Percentiles rank a stretch among this genome's conserved stretches.
These are phyloP conservation scores for Millerozyma miso DNA, from an alignment of 805 yeast genomes.

Conservation along the genomic window DNA sequence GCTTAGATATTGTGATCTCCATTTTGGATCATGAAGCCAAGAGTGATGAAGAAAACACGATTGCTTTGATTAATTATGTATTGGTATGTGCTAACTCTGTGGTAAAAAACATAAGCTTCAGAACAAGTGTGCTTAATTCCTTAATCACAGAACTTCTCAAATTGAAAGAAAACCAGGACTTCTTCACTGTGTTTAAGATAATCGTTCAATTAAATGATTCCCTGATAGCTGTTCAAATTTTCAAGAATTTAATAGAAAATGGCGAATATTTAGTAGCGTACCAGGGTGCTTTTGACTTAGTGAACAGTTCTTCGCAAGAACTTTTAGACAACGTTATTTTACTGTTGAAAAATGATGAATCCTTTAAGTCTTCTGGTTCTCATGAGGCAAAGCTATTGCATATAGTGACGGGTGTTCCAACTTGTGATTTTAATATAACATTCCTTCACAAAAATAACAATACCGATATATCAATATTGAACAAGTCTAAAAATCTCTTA, in stretches of 20 bases:
- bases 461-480: constrained; percentile 77
- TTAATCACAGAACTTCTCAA: constrained; percentile 58
- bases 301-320: constrained; percentile 87
- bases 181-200: constrained; percentile 77
- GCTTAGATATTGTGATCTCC: constrained; percentile 72
- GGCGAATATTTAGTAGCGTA: constrained; percentile 60
- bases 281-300: constrained; percentile 95
- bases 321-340: constrained; percentile 57
- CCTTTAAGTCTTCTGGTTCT: constrained; percentile 19
- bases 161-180: constrained; percentile 61
- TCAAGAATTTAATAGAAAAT: constrained; percentile 55
- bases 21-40: constrained; percentile 44
- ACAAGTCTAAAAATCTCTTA: constrained; percentile 71
- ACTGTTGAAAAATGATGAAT: constrained; percentile 29
- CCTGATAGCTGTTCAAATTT: constrained; percentile 62
- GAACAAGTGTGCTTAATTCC: constrained; percentile 57
- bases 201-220: constrained; percentile 84
- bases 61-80: constrained; percentile 65
- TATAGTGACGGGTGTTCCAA: constrained; percentile 86
- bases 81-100: constrained; percentile 69
- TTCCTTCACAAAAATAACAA: constrained; percentile 82
- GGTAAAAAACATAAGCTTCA: constrained; percentile 61
- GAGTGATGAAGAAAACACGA: constrained; percentile 47
- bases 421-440: constrained; percentile 88
- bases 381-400: constrained; percentile 47